phyloP scores from a whole-genome alignment of 2,329 filamentous ascomycete species.

The Aspergillus uvarum region DNA sequence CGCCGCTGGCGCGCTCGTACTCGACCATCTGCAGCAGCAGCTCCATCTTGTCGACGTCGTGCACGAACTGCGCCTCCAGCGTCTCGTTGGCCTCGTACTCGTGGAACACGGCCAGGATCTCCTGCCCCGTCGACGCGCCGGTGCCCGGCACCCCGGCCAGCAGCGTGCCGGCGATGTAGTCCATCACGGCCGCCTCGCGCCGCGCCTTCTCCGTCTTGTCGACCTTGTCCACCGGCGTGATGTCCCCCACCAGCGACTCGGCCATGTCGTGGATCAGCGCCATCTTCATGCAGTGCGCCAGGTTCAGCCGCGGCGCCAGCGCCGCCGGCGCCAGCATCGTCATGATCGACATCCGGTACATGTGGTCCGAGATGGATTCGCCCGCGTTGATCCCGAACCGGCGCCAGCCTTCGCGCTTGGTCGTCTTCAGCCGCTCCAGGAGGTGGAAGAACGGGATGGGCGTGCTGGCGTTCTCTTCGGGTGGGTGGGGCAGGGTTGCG shows the following conservation, averaged over 20 bases:
- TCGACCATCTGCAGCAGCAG: constrained; percentile 92
- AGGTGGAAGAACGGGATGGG: constrained; percentile 93
- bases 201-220: constrained; percentile 84
- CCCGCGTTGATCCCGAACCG: constrained; percentile 74
- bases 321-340: constrained; percentile 83
- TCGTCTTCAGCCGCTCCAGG: constrained; percentile 90
- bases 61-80: constrained; percentile 81
- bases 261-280: constrained; percentile 97
- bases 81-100: constrained; percentile 92
- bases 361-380: constrained; percentile 96
- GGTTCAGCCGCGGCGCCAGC: constrained; percentile 69
- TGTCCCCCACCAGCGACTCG: constrained; percentile 90
- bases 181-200: constrained; percentile 86
- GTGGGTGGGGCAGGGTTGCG: constrained; percentile 61
- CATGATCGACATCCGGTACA: constrained; percentile 99
- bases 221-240: constrained; percentile 83
- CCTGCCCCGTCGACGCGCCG: constrained; percentile 61
- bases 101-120: constrained; percentile 81
- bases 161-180: constrained; percentile 74
- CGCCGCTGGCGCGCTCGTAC: constrained; percentile 73
- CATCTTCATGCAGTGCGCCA: constrained; percentile 88
- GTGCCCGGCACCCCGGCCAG: constrained; percentile 70
- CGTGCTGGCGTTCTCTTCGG: constrained; percentile 62
- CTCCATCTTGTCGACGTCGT: constrained; percentile 97
- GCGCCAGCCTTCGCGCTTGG: constrained; percentile 92